These are phyloP conservation scores for Curvularia verruculosa DNA, from an alignment of 2,329 filamentous ascomycete species.

Conservation along the genomic window DNA sequence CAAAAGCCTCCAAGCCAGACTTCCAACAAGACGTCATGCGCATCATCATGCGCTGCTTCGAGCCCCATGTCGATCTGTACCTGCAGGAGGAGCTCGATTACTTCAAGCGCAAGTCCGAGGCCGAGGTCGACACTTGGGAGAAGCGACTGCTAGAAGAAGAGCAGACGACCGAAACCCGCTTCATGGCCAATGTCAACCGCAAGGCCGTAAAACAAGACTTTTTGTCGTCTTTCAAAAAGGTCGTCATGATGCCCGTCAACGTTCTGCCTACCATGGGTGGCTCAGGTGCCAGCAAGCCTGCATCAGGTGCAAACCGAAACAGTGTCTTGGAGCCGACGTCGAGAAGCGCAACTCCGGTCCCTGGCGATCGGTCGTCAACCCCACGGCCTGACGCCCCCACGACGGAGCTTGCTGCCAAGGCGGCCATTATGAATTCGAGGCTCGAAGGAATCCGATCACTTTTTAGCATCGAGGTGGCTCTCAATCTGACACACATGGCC, in stretches of 20 bases:
- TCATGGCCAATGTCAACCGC: slow-evolving; percentile 93
- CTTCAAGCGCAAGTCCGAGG: slow-evolving; percentile 77
- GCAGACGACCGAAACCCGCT: slow-evolving; percentile 87
- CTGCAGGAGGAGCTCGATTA: slow-evolving; percentile 87
- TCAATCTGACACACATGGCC: slow-evolving; percentile 85
- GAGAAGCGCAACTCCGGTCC: slow-evolving; percentile 48
- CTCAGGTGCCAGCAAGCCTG: slow-evolving; percentile 46
- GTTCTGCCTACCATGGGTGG: slow-evolving; percentile 72
- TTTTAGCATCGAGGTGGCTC: slow-evolving; percentile 94
- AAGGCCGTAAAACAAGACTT: slow-evolving; percentile 98
- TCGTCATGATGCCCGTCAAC: slow-evolving; percentile 98
- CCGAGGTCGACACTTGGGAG: slow-evolving; percentile 84
- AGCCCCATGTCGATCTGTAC: slow-evolving; percentile 92
- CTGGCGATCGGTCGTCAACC: slow-evolving; percentile 45
- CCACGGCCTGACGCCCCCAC: slow-evolving; percentile 71
- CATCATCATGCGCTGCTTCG: slow-evolving; percentile 76
- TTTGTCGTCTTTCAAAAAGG: slow-evolving; percentile 93
- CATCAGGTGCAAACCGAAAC: slow-evolving; percentile 33
- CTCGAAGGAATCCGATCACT: slow-evolving; percentile 93
- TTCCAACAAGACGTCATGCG: slow-evolving; percentile 70
- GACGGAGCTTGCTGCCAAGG: slow-evolving; percentile 92
- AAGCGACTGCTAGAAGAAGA: slow-evolving; percentile 90
- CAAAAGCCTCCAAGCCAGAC: slow-evolving; percentile 65
- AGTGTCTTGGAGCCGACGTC: slow-evolving; percentile 39
- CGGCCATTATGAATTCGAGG: slow-evolving; percentile 94